Evolutionary conservation across 805 yeast genomes (phyloP).

Genomic region (Candida alai): DNA sequence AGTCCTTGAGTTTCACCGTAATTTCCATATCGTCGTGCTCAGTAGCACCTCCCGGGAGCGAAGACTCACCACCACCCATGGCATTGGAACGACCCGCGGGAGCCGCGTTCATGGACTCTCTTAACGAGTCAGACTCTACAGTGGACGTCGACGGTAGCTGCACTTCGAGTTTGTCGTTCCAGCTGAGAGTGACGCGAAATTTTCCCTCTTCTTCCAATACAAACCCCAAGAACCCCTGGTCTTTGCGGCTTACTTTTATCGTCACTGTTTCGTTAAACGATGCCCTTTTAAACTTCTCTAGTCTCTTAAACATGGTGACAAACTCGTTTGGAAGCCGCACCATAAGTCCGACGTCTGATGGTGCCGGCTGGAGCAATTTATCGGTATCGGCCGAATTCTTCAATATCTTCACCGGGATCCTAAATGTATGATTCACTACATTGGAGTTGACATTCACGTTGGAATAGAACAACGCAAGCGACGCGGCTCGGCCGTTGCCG

Average conservation of each 20-base stretch:
- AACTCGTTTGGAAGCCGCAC: constrained; percentile 51
- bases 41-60: constrained; percentile 11
- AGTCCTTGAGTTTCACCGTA: constrained; percentile 54
- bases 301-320: constrained; percentile 50
- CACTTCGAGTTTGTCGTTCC: constrained; percentile 54
- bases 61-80: constrained; percentile 22
- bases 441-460: constrained; percentile 41
- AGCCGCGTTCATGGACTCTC: constrained; percentile 4
- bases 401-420: constrained; percentile 66
- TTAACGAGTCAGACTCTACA: constrained; percentile 6
- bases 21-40: constrained; percentile 38
- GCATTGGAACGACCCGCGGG: too few relatives aligned
- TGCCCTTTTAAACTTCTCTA: constrained; percentile 60
- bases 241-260: constrained; percentile 43
- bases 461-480: constrained; percentile 52
- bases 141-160: constrained; percentile 23
- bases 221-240: constrained; percentile 48
- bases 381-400: constrained; percentile 50
- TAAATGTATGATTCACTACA: constrained; percentile 59
- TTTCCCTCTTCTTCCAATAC: constrained; percentile 52
- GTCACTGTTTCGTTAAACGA: constrained; percentile 40
- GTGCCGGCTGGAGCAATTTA: constrained; percentile 57
- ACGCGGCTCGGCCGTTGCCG: constrained; percentile 41
- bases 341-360: constrained; percentile 51
- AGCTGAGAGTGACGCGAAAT: constrained; percentile 49